Percentiles rank a stretch among this genome's conserved stretches.
Evolutionary conservation across 805 yeast genomes (phyloP).

Genomic region (Lipomyces sp.): DNA sequence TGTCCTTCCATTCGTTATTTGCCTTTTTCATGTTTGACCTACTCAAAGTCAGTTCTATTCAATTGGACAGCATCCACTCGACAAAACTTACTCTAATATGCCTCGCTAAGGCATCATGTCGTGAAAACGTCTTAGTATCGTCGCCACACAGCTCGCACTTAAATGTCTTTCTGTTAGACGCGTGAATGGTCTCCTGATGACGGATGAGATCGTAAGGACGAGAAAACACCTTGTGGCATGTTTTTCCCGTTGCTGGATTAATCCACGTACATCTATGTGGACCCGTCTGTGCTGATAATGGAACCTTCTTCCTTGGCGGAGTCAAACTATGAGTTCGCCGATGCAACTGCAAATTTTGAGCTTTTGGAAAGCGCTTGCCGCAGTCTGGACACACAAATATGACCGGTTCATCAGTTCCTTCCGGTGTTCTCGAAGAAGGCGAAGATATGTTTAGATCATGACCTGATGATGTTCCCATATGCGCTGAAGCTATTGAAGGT

Average conservation of each 20-base stretch:
- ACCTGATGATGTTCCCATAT: neutral
- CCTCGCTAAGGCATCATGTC: slow-evolving; percentile 92
- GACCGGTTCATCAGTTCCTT: slow-evolving; percentile 16
- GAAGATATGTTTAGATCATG: slow-evolving; percentile 13
- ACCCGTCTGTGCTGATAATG: slow-evolving; percentile 35
- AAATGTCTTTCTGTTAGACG: slow-evolving; percentile 80
- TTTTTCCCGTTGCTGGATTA: slow-evolving; percentile 64
- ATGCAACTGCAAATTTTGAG: slow-evolving; percentile 25
- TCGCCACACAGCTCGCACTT: slow-evolving; percentile 86
- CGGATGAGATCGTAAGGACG: slow-evolving; percentile 93
- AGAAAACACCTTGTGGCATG: slow-evolving; percentile 80
- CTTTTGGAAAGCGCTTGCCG: slow-evolving; percentile 22
- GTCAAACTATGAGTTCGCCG: slow-evolving; percentile 22
- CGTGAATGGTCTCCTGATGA: slow-evolving; percentile 96
- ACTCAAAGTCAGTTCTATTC: neutral
- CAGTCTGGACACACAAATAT: slow-evolving; percentile 27
- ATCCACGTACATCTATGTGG: slow-evolving; percentile 60
- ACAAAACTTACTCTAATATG: slow-evolving; percentile 73
- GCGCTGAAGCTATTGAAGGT: slow-evolving; percentile 13
- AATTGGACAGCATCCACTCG: neutral
- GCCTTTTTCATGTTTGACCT: slow-evolving; percentile 36
- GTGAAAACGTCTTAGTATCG: slow-evolving; percentile 80
- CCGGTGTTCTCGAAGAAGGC: neutral
- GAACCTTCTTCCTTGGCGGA: slow-evolving; percentile 34
- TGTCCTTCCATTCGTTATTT: slow-evolving; percentile 20